Evolutionary conservation across 2,329 filamentous ascomycete genomes (phyloP).

Genomic region (Chaetomiaceae sp.): DNA sequence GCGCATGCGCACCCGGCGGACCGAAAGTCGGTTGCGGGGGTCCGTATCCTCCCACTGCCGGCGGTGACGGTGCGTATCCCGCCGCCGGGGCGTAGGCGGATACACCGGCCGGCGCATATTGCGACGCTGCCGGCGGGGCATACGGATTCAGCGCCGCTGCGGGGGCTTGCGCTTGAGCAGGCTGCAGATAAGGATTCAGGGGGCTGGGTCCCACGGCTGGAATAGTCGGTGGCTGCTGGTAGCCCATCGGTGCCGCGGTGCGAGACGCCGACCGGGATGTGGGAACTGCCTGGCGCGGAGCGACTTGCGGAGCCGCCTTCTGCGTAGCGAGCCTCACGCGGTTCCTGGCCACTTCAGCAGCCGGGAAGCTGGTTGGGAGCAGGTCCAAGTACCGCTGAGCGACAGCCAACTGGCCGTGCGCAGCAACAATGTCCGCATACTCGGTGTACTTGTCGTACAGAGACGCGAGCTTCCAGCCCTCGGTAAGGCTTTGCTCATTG

Average conservation of each 20-base stretch:
- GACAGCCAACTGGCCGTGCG: constrained; percentile 77
- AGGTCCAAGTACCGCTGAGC: constrained; percentile 90
- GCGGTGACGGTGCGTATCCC: constrained; percentile 18
- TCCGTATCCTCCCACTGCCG: constrained; percentile 44
- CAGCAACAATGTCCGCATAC: constrained; percentile 90
- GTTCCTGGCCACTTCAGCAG: constrained; percentile 79
- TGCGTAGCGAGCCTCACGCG: constrained; percentile 79
- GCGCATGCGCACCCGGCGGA: constrained; percentile 43
- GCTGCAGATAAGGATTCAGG: constrained; percentile 31
- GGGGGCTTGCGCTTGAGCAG: constrained; percentile 26
- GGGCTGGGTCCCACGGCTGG: constrained; percentile 22
- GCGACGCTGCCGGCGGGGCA: constrained; percentile 31
- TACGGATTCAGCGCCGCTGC: constrained; percentile 42
- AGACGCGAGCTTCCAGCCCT: constrained; percentile 80
- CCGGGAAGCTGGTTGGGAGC: constrained; percentile 74
- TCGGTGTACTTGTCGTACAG: constrained; percentile 95
- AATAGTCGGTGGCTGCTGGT: constrained; percentile 42
- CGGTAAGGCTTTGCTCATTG: constrained; percentile 59
- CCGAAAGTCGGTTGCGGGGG: constrained; percentile 39
- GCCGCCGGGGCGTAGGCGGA: constrained; percentile 31
- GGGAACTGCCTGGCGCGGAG: constrained; percentile 30
- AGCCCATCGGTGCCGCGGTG: constrained; percentile 32
- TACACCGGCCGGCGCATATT: constrained; percentile 32
- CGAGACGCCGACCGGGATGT: constrained; percentile 37
- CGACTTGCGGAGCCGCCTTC: constrained; percentile 39